Base-by-base conservation (phyloP, 257 asterid genomes). In the Avicennia marina region DNA sequence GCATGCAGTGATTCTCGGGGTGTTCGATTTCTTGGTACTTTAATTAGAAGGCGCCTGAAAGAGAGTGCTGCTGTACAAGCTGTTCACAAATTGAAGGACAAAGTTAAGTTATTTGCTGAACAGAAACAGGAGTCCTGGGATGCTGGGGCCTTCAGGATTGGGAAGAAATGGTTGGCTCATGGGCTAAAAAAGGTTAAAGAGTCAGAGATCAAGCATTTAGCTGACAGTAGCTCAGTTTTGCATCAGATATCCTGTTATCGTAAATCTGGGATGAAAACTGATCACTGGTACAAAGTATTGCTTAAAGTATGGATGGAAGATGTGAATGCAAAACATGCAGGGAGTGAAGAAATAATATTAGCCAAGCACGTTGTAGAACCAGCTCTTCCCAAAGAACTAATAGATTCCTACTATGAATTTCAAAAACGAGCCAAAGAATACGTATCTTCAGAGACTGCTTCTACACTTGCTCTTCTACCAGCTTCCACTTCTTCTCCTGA, bases 121-220 rank as follows among this genome's bases (percentile, higher is more conserved):
- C 96, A 87, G 67, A 87, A 83, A 80, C 87, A 79, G 58, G 87
- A 86, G 70, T 56, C 79, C 1, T 91, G 98, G 98, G 84, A 83
- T 60, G 67, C 53, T 5, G 91, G 95, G 63, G 73, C 90, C 53
- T 46, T 63, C n/a, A 78, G 90, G 54, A 81, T 91, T 44, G 95
- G 95, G 21, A 91, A 73, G 78, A 91, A 83, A 73, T 91, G 95
- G 88, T 67, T 91, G 7, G 97, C 79, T 31, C 87, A 88, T 61
- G 97, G 97, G 56, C 72, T 91, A 73, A 91, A 83, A 77, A 88
- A 81, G 71, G 95, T 91, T 36, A 91, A 91, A 77, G 95, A 91
- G 67, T 83, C 98, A 4, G 98, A 91, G 75, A 91, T 88, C 58
- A 70, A 85, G 71, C 94, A 83, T 31, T 75, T 85, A 45, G 78